A percentile compares a stretch with the other conserved stretches of the same genome.
phyloP scores from a whole-genome alignment of 345 rosid species.

The Carallia brachiata region DNA sequence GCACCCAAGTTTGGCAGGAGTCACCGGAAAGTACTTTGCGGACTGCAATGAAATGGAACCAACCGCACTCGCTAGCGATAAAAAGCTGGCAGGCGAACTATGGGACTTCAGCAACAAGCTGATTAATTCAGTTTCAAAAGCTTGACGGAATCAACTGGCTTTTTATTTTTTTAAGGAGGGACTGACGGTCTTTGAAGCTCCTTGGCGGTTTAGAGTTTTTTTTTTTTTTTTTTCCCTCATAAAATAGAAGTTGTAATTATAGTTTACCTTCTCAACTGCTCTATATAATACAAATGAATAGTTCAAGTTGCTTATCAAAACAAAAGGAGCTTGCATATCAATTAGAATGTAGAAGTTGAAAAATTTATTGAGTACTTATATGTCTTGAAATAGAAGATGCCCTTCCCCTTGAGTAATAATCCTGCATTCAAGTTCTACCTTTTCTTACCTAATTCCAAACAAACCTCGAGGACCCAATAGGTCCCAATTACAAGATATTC shows the following conservation, averaged over 20 bases:
- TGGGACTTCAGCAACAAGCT: constrained; percentile 82
- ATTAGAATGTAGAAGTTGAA: too few species aligned
- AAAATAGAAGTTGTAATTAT: neutral
- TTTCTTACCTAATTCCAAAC: too few species aligned
- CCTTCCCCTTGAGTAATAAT: too few species aligned
- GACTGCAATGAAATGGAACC: constrained; percentile 78
- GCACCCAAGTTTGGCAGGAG: constrained; percentile 64
- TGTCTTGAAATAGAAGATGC: too few species aligned
- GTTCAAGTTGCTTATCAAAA: too few species aligned
- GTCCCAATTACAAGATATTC: too few species aligned
- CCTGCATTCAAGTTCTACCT: too few species aligned
- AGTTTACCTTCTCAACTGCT: neutral
- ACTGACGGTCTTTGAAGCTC: neutral
- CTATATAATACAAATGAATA: neutral
- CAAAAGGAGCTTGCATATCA: too few species aligned
- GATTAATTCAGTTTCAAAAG: constrained; percentile 24
- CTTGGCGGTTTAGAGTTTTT: neutral
- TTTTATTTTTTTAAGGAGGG: neutral
- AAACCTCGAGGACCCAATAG: too few species aligned
- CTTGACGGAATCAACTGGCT: neutral
- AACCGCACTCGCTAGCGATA: constrained; percentile 54
- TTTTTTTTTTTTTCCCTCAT: neutral
- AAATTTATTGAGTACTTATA: too few species aligned
- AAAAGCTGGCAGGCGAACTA: constrained; percentile 46
- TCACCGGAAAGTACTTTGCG: constrained; percentile 65